Percentiles rank a stretch among this genome's conserved stretches.
phyloP scores from a whole-genome alignment of 1,284 basidiomycete genomes.

The Schizopora paradoxa region DNA sequence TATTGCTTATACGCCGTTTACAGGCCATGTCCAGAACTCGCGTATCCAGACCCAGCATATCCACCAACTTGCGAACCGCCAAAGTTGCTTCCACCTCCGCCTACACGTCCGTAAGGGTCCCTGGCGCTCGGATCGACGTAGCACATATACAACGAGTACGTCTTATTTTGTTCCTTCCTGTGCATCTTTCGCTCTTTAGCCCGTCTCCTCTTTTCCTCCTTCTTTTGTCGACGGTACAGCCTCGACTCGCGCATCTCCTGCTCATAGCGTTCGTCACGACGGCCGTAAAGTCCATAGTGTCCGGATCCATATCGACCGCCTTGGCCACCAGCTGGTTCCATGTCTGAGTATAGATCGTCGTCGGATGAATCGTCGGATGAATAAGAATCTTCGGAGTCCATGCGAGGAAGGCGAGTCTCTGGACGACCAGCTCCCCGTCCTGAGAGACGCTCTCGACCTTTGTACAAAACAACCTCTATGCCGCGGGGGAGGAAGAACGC shows the following conservation, averaged over 20 bases:
- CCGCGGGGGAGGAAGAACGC: constrained; percentile 67
- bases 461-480: constrained; percentile 69
- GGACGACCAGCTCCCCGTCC: constrained; percentile 48
- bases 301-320: constrained; percentile 34
- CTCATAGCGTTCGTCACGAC: constrained; percentile 28
- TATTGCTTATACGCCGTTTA: no score
- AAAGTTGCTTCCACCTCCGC: no score
- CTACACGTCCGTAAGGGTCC: no score
- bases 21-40: no score
- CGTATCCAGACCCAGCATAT: no score
- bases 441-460: constrained; percentile 67
- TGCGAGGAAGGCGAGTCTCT: constrained; percentile 48
- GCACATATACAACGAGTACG: constrained; percentile 56
- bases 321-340: constrained; percentile 27
- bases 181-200: constrained; percentile 58
- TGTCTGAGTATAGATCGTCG: constrained; percentile 37
- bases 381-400: constrained; percentile 33
- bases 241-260: constrained; percentile 43
- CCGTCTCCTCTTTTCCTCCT: constrained; percentile 51
- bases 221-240: constrained; percentile 45
- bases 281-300: constrained; percentile 29
- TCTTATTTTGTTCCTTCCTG: constrained; percentile 52
- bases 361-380: constrained; percentile 28
- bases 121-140: constrained; percentile 36
- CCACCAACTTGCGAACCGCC: no score